A percentile compares a stretch with the other conserved stretches of the same genome.
phyloP scores from a whole-genome alignment of 2,329 filamentous ascomycete species.

The Stachybotrys chlorohalonatus region DNA sequence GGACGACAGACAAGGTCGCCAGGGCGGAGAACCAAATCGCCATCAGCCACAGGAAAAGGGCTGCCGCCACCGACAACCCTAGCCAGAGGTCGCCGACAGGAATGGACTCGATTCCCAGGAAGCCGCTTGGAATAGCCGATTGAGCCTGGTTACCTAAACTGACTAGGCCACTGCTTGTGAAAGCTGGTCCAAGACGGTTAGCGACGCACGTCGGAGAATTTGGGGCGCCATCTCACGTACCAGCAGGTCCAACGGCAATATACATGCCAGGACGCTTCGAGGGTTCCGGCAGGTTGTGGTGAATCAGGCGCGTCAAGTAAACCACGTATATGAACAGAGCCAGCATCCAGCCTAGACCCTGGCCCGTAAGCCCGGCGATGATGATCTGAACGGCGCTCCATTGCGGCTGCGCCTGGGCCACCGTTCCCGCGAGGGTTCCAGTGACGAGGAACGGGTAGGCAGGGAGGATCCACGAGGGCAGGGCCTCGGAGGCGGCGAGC shows the following conservation, averaged over 20 bases:
- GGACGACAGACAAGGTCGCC: slow-evolving; percentile 24
- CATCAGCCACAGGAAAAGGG: slow-evolving; percentile 42
- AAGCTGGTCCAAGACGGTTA: slow-evolving; percentile 14
- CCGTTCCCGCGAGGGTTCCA: slow-evolving; percentile 40
- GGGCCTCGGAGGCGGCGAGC: slow-evolving; percentile 38
- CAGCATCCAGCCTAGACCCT: slow-evolving; percentile 43
- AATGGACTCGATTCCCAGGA: slow-evolving; percentile 11
- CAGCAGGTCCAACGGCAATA: slow-evolving; percentile 43
- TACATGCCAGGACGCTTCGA: slow-evolving; percentile 44
- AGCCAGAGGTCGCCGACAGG: slow-evolving; percentile 25
- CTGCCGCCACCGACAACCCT: slow-evolving; percentile 33
- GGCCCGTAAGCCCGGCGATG: slow-evolving; percentile 38
- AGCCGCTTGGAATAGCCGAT: slow-evolving; percentile 8
- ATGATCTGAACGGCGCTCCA: slow-evolving; percentile 39
- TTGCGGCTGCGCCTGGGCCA: slow-evolving; percentile 34
- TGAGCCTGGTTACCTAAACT: slow-evolving; percentile 29
- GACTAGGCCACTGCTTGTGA: slow-evolving; percentile 33
- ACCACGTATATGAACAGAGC: slow-evolving; percentile 34
- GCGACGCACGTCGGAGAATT: not conserved
- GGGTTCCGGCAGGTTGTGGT: slow-evolving; percentile 35
- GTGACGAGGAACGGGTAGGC: slow-evolving; percentile 45
- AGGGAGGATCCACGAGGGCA: slow-evolving; percentile 45
- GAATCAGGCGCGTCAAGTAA: slow-evolving; percentile 37
- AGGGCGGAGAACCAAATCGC: slow-evolving; percentile 45
- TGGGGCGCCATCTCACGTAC: not conserved